Evolutionary conservation across 2,329 filamentous ascomycete species (phyloP), one percentile per base, ranked within the genome.

Genomic region (Talaromyces sp.): DNA sequence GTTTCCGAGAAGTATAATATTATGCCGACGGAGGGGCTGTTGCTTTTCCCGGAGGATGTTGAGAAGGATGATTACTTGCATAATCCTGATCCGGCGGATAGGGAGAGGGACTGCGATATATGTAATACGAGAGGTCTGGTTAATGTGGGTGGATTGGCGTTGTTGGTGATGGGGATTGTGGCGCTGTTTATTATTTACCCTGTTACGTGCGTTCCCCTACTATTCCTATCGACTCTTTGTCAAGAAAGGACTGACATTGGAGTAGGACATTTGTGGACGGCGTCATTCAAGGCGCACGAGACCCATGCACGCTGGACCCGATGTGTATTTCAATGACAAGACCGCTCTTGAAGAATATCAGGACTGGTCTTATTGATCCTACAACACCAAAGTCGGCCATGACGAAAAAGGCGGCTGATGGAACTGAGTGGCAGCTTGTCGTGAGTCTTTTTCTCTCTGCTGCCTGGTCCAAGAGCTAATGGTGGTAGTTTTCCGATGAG

Each of bases 1-100:
- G 89, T 91, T 3, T 87, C 87, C 17, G 87, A 90, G 72, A 91
- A 91, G 75, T 91, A 89, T 75, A 90, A 90, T 72, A 90, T 91
- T 62, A 81, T 86, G 73, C 88, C 89, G 0, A 88, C 87, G 2
- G 85, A 87, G 15, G 87, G 87, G 6, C 77, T 91, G 61, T 74
- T 91, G 47, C 77, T 91, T 22, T 91, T 88, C 70, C 89, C 89
- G 0, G 87, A 90, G 73, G 89, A 91, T 72, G 86, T 90, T 25
- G 89, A 91, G 74, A 90, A 90, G 71, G 89, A 91, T 72, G 89
- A 91, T 72, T 89, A 86, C 68, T 72, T 91, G 67, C 89, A 91
- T 73, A 90, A 90, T 70, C 89, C 89, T 0, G 87, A 89, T 70
- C 86, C 87, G 1, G 83, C 84, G 61, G 88, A 90, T 56, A 83